These are phyloP conservation scores for Dendryphion nanum DNA, from an alignment of 2,329 filamentous ascomycete species.

Conservation along the genomic window DNA sequence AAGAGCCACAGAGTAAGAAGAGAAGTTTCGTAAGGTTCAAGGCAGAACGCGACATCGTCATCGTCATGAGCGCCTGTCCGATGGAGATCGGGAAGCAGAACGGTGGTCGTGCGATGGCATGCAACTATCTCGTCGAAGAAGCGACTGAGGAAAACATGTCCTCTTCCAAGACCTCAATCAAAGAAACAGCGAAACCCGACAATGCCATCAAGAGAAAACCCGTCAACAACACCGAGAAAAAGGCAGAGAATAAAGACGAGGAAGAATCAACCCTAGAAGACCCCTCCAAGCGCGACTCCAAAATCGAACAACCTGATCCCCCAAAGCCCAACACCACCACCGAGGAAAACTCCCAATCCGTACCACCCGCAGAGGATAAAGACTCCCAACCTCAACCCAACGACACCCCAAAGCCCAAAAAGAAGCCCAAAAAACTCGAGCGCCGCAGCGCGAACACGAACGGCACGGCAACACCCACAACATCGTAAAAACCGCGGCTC, in stretches of 20 bases:
- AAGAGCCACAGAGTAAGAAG: constrained; percentile 36
- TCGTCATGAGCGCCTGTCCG: constrained; percentile 39
- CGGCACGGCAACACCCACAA: too few relatives aligned
- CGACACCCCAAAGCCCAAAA: constrained; percentile 30
- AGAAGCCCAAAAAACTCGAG: constrained; percentile 40
- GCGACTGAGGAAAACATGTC: constrained; percentile 21
- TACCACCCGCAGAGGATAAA: not conserved
- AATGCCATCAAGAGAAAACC: not conserved
- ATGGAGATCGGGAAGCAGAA: constrained; percentile 38
- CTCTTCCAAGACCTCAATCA: constrained; percentile 13
- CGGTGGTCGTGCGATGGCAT: constrained; percentile 38
- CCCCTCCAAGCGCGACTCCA: too few relatives aligned
- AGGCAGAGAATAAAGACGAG: constrained; percentile 1
- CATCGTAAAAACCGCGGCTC: too few relatives aligned
- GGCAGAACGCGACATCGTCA: constrained; percentile 36
- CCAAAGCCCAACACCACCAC: too few relatives aligned
- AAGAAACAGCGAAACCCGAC: constrained; percentile 19
- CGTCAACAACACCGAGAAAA: constrained; percentile 1
- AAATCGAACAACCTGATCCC: too few relatives aligned
- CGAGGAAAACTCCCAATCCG: too few relatives aligned
- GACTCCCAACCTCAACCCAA: constrained; percentile 1
- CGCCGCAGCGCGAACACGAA: constrained; percentile 7
- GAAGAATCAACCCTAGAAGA: too few relatives aligned
- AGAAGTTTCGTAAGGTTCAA: constrained; percentile 32
- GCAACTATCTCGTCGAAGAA: constrained; percentile 40